Percentiles rank a stretch among this genome's conserved stretches.
Evolutionary conservation across 169 alveolate genomes (phyloP).

Genomic region (Perkinsus olseni): DNA sequence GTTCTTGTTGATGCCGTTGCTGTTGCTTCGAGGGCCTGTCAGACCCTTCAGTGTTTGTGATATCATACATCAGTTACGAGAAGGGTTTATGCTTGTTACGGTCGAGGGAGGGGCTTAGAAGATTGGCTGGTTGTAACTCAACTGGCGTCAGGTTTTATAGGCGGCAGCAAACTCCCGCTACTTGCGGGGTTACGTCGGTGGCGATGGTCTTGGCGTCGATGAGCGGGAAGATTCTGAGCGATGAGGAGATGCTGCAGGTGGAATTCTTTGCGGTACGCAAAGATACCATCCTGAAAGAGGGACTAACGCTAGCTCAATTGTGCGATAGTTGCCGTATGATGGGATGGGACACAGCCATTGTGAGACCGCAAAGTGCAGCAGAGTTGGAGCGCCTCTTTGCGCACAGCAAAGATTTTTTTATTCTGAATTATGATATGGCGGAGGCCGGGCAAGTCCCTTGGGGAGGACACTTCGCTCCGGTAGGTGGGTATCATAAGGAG

Average conservation of each 20-base stretch:
- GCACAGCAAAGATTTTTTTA: background rate
- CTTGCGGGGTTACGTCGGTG: background rate
- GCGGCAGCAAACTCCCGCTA: background rate
- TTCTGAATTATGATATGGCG: background rate
- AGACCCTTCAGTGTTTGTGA: background rate
- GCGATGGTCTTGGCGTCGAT: background rate
- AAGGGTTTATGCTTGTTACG: background rate
- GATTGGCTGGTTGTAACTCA: background rate
- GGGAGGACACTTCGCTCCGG: background rate
- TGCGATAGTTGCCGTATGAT: background rate
- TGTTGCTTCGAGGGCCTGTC: no score
- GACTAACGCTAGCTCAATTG: background rate
- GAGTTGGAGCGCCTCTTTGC: background rate
- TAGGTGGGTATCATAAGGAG: background rate
- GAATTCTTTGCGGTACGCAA: background rate
- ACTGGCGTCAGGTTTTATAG: background rate
- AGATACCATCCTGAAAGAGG: background rate
- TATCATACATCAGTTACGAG: background rate
- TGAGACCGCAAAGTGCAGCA: background rate
- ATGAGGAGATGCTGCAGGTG: background rate
- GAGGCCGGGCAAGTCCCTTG: background rate
- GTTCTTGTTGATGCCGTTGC: no score
- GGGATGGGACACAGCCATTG: background rate
- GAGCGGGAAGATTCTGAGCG: background rate
- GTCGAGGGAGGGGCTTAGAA: background rate